These are phyloP conservation scores for Lyophyllum atratum DNA, from an alignment of 768 basidiomycete genomes.

Conservation along the genomic window DNA sequence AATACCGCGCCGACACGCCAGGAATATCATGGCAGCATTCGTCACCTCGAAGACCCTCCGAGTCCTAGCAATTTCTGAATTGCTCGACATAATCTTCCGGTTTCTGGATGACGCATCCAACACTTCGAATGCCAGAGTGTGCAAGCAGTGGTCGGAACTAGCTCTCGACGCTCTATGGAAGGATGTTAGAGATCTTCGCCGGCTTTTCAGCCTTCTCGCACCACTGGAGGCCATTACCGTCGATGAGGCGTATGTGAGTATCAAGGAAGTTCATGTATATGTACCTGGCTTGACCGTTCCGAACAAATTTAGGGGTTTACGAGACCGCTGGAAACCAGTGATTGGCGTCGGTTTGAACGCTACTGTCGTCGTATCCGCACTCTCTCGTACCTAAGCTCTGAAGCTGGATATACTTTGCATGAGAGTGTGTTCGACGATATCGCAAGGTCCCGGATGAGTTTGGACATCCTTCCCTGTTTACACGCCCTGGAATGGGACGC, in stretches of 20 bases:
- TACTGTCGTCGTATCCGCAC: slow-evolving; percentile 54
- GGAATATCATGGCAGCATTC: neutral
- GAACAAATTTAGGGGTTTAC: slow-evolving; percentile 37
- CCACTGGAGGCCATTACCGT: slow-evolving; percentile 33
- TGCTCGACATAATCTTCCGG: slow-evolving; percentile 57
- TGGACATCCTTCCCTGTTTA: slow-evolving; percentile 58
- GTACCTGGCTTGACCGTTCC: neutral
- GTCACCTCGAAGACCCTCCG: slow-evolving; percentile 25
- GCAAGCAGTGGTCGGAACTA: slow-evolving; percentile 59
- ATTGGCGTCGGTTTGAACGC: slow-evolving; percentile 58
- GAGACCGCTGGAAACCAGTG: slow-evolving; percentile 40
- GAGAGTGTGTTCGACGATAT: slow-evolving; percentile 53
- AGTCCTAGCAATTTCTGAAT: slow-evolving; percentile 57
- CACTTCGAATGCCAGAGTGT: slow-evolving; percentile 51
- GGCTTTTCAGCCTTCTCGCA: slow-evolving; percentile 50
- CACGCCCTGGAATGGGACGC: slow-evolving; percentile 51
- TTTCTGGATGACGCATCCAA: slow-evolving; percentile 44
- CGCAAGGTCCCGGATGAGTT: slow-evolving; percentile 52
- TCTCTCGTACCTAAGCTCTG: slow-evolving; percentile 26
- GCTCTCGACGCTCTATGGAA: slow-evolving; percentile 62
- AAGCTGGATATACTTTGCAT: slow-evolving; percentile 24
- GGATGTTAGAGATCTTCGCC: slow-evolving; percentile 46
- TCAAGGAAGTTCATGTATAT: neutral
- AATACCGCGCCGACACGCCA: neutral
- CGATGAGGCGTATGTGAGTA: slow-evolving; percentile 29